These are phyloP conservation scores for Closterium sp. DNA, from an alignment of 139 green algal species.

Conservation along the genomic window DNA sequence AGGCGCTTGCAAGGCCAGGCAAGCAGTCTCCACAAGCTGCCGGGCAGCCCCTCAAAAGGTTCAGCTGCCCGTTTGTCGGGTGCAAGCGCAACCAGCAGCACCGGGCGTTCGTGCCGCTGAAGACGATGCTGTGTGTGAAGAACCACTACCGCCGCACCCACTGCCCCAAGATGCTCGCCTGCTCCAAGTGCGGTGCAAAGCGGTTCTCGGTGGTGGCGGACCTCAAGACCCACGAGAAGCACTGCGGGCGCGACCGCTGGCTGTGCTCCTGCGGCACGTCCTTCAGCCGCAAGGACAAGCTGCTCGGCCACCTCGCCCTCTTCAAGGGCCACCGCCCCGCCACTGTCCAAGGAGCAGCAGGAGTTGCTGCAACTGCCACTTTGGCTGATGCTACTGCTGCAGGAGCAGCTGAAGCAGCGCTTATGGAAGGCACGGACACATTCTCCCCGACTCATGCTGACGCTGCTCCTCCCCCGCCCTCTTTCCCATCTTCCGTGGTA, in stretches of 20 bases:
- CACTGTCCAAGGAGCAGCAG: neutral
- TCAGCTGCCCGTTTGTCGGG: conserved; percentile 34
- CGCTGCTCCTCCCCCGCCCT: neutral
- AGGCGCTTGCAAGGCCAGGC: conserved; percentile 19
- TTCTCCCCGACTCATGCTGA: neutral
- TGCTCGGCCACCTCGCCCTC: conserved; percentile 27
- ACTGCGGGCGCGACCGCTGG: conserved; percentile 44
- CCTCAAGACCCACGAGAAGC: conserved; percentile 50
- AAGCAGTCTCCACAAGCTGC: neutral
- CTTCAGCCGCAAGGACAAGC: conserved; percentile 42
- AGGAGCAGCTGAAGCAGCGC: too few relatives aligned
- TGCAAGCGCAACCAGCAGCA: conserved; percentile 48
- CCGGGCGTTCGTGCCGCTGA: conserved; percentile 28
- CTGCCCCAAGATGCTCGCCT: conserved; percentile 47
- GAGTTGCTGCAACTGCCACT: neutral
- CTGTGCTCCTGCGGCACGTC: conserved; percentile 39
- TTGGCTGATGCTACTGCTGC: too few relatives aligned
- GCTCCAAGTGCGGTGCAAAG: conserved; percentile 41
- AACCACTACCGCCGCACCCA: conserved; percentile 46
- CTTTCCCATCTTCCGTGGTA: neutral
- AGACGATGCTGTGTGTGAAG: conserved; percentile 50
- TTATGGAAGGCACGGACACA: neutral
- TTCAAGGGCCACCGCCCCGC: conserved; percentile 20
- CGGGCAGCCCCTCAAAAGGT: neutral
- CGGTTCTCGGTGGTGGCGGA: conserved; percentile 49